These are phyloP conservation scores for Fraxinus angustifolia DNA, from an alignment of 305 asterid genomes.

Conservation along the genomic window DNA sequence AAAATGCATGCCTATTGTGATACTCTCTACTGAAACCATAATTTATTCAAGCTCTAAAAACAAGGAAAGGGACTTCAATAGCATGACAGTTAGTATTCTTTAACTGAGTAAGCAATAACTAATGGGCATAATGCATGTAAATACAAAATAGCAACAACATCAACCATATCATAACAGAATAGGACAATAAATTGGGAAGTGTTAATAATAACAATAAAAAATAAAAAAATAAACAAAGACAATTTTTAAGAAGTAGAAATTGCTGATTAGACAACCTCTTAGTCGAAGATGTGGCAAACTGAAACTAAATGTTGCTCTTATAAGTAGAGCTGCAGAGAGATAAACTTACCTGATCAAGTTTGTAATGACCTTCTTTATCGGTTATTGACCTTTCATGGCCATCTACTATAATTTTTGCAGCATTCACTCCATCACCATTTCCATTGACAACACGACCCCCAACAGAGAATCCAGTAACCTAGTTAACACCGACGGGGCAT, in stretches of 20 bases:
- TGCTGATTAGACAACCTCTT: conserved; percentile 8
- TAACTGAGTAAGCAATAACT: conserved; percentile 1
- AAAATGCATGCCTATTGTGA: conserved; percentile 4
- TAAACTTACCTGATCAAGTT: conserved; percentile 86
- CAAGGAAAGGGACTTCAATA: conserved; percentile 1
- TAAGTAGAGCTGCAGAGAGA: conserved; percentile 7
- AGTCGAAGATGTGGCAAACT: conserved; percentile 14
- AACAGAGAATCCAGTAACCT: conserved; percentile 98
- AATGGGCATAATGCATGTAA: not conserved
- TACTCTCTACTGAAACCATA: not conserved
- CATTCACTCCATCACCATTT: conserved; percentile 69
- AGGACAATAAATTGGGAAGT: not conserved
- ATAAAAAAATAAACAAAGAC: conserved; percentile 1
- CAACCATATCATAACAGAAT: conserved; percentile 7
- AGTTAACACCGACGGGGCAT: conserved; percentile 24
- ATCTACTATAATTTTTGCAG: conserved; percentile 68
- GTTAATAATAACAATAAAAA: not conserved
- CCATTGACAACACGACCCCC: conserved; percentile 97
- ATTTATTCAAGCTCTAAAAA: not conserved
- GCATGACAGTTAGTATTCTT: conserved; percentile 3
- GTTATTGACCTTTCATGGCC: conserved; percentile 77
- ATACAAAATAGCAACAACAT: conserved; percentile 10
- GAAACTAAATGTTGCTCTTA: conserved; percentile 9
- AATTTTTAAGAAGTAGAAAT: conserved; percentile 8
- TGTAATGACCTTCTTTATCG: conserved; percentile 82